These are phyloP conservation scores for Candida sp. DNA, from an alignment of 1,139 yeast genomes.

Conservation along the genomic window DNA sequence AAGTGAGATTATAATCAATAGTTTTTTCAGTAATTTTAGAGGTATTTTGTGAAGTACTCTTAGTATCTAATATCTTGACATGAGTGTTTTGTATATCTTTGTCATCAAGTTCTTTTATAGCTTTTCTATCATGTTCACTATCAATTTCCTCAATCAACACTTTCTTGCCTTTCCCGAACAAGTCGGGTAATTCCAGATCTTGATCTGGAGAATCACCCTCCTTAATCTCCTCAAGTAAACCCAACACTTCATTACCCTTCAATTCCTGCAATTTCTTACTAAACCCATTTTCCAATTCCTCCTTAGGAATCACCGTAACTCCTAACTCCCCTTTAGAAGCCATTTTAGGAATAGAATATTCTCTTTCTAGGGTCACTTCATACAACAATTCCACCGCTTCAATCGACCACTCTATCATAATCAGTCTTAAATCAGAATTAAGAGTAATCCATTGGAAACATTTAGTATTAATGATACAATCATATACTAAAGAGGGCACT, in stretches of 20 bases:
- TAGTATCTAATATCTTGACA: background rate
- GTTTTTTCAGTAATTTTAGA: too few relatives aligned
- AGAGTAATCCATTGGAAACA: slow-evolving; percentile 63
- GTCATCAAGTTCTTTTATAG: background rate
- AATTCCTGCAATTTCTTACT: slow-evolving; percentile 30
- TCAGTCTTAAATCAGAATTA: slow-evolving; percentile 46
- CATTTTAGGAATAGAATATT: slow-evolving; percentile 57
- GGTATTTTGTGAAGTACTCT: background rate
- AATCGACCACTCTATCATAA: slow-evolving; percentile 59
- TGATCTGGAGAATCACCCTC: slow-evolving; percentile 14
- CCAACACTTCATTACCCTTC: slow-evolving; percentile 37
- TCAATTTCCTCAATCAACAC: slow-evolving; percentile 42
- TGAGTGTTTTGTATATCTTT: background rate
- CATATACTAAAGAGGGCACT: slow-evolving; percentile 58
- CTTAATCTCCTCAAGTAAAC: slow-evolving; percentile 37
- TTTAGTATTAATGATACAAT: slow-evolving; percentile 65
- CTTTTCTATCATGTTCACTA: background rate
- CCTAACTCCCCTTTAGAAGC: slow-evolving; percentile 52
- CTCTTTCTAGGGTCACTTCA: slow-evolving; percentile 39
- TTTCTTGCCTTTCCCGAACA: slow-evolving; percentile 16
- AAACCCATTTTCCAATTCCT: slow-evolving; percentile 32
- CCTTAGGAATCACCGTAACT: slow-evolving; percentile 27
- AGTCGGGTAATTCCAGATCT: slow-evolving; percentile 14
- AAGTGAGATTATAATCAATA: slow-evolving; percentile 8
- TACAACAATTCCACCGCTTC: slow-evolving; percentile 61